Evolutionary conservation across 495 filamentous ascomycete genomes (phyloP), one percentile per base, ranked within the genome.

Genomic region (Penicillium arizonense): DNA sequence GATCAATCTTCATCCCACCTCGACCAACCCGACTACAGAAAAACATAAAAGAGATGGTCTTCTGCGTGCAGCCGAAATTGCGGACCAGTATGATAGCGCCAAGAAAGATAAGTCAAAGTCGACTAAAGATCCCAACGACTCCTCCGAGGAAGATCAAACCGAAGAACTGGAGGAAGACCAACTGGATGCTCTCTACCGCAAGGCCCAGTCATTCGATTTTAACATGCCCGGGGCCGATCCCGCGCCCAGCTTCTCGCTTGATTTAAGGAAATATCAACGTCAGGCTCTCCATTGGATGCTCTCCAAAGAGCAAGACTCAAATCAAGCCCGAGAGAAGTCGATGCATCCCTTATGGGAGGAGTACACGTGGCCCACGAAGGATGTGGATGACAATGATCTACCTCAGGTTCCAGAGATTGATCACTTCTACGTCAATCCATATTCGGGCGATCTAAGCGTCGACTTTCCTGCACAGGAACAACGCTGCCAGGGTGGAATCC

Each of bases 261-360:
- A 85, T 52, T 75, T 98, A 18, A 85, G 95, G 1, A 92, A 90
- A 21, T 98, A 98, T 59, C 94, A 98, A 69, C 96, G 88, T 60
- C 94, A 98, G 69, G 90, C 95, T 6, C 74, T 98, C 18, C 76
- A 96, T 64, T 97, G 94, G 94, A 95, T 98, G 87, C 72, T 97
- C 39, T 81, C 84, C 5, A 98, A 98, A 63, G 94, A 98, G 69
- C 91, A 82, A 61, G 82, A 95, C 47, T 81, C 87, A 46, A 84
- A 82, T 48, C 75, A 81, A 14, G 74, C 77, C 13, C 72, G 80
- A 24, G 82, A 83, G 45, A 81, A 84, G 44, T 96, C 91, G 2
- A 96, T 98, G 90, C 91, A 98, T 73, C 94, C 94, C 10, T 69
- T 98, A 5, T 98, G 94, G 94, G 94, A 98, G 73, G 88, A 97